phyloP scores from a whole-genome alignment of 441 rosid genomes.

The Isatis lusitanica region DNA sequence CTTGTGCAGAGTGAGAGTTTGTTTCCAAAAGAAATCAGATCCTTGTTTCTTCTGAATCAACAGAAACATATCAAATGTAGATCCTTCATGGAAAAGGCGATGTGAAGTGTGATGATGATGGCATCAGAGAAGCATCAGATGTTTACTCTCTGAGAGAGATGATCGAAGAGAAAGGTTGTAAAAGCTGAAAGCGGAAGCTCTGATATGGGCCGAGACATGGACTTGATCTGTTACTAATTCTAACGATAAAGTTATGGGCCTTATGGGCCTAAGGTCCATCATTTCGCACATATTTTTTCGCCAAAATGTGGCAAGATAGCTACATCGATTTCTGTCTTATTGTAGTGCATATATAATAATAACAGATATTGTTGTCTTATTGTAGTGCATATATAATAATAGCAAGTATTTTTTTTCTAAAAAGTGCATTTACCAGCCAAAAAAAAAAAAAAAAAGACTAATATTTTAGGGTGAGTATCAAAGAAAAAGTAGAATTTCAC shows the following conservation, averaged over 20 bases:
- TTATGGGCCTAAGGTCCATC: neutral
- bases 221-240: neutral
- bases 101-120: neutral
- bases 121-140: constrained; percentile 28
- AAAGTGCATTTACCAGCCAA: too few relatives aligned
- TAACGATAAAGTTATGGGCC: neutral
- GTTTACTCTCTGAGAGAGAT: constrained; percentile 20
- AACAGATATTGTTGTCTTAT: too few relatives aligned
- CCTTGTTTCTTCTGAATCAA: constrained; percentile 8
- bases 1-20: constrained; percentile 24
- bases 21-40: constrained; percentile 18
- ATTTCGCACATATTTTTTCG: neutral
- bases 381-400: too few relatives aligned
- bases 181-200: constrained; percentile 20
- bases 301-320: too few relatives aligned
- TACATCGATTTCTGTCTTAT: too few relatives aligned
- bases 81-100: constrained; percentile 15
- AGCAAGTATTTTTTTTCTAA: too few relatives aligned
- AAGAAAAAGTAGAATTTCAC: too few relatives aligned
- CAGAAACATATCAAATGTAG: neutral
- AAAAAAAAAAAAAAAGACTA: too few relatives aligned
- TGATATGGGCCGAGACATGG: constrained; percentile 14
- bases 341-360: too few relatives aligned
- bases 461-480: too few relatives aligned
- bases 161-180: constrained; percentile 23